Percentiles rank a stretch among this genome's conserved stretches.
These are phyloP conservation scores for Cymodocea nodosa DNA, from an alignment of 116 monocot genomes.

Conservation along the genomic window DNA sequence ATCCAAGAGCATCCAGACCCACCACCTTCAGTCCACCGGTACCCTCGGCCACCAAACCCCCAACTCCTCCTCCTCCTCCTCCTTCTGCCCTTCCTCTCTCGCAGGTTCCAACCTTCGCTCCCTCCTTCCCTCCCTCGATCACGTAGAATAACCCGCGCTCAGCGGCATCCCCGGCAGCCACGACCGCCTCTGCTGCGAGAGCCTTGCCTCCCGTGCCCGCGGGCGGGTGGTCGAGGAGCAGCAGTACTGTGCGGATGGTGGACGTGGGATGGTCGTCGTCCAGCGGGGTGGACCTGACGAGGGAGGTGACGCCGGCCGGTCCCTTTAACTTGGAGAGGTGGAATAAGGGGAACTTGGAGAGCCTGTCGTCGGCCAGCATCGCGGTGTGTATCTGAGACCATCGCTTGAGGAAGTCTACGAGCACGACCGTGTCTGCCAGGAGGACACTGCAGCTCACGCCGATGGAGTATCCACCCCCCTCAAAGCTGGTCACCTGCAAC, in stretches of 20 bases:
- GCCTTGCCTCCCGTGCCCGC: background rate
- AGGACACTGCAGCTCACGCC: constrained; percentile 18
- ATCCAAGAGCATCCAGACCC: constrained; percentile 24
- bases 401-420: constrained; percentile 5
- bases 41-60: too few relatives aligned
- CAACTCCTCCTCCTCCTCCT: too few relatives aligned
- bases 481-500: constrained; percentile 10
- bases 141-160: background rate
- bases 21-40: background rate
- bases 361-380: background rate
- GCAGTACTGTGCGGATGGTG: constrained; percentile 11
- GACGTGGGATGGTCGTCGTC: background rate
- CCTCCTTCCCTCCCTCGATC: constrained; percentile 1
- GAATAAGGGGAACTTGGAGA: constrained; percentile 13
- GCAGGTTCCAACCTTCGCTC: constrained; percentile 7
- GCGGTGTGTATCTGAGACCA: constrained; percentile 11
- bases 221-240: constrained; percentile 26
- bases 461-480: constrained; percentile 9
- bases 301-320: constrained; percentile 4
- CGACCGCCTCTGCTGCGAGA: background rate
- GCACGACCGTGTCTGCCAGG: constrained; percentile 7
- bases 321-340: constrained; percentile 28
- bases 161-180: background rate
- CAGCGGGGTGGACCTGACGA: constrained; percentile 24
- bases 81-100: background rate